A percentile compares a stretch with the other conserved stretches of the same genome.
Conservation (phyloP, 1,284 basidiomycete genomes). For the Amylostereum areolatum region DNA sequence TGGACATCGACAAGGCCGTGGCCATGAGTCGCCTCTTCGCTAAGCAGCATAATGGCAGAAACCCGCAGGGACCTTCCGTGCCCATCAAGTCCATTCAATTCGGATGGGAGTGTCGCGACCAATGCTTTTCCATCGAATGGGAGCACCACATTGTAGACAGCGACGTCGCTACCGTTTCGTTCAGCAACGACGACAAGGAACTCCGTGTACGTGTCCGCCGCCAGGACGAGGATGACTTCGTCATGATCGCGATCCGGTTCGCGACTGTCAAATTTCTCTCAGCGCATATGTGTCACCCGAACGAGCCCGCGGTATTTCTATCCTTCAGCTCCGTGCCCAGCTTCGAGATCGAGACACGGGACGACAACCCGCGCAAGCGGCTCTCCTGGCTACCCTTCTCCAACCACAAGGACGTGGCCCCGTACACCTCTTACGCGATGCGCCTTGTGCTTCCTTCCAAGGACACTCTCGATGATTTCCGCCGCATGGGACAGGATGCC, state of each 20-base stretch:
- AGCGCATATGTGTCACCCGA: slow-evolving; percentile 9
- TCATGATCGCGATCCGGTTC: slow-evolving; percentile 38
- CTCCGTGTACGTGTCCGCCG: slow-evolving; percentile 32
- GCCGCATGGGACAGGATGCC: slow-evolving; percentile 28
- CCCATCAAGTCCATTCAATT: slow-evolving; percentile 15
- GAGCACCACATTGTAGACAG: slow-evolving; percentile 17
- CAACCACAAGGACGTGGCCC: slow-evolving; percentile 24
- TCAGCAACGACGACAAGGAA: slow-evolving; percentile 41
- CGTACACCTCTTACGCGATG: slow-evolving; percentile 42
- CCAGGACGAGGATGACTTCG: slow-evolving; percentile 13
- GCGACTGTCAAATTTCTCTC: slow-evolving; percentile 35
- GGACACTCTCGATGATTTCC: slow-evolving; percentile 32
- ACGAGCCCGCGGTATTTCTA: neutral
- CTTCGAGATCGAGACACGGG: neutral
- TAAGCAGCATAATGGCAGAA: no score
- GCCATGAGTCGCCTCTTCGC: no score
- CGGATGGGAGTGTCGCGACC: slow-evolving; percentile 51
- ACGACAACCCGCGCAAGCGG: neutral
- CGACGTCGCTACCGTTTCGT: slow-evolving; percentile 22
- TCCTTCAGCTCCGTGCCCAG: neutral
- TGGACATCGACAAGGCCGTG: no score
- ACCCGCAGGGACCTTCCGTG: neutral
- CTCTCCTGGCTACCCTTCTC: slow-evolving; percentile 1
- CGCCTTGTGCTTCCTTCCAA: slow-evolving; percentile 37
- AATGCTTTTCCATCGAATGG: slow-evolving; percentile 52